Conservation (phyloP, 2,329 filamentous ascomycete genomes). For the Talaromyces sp. region DNA sequence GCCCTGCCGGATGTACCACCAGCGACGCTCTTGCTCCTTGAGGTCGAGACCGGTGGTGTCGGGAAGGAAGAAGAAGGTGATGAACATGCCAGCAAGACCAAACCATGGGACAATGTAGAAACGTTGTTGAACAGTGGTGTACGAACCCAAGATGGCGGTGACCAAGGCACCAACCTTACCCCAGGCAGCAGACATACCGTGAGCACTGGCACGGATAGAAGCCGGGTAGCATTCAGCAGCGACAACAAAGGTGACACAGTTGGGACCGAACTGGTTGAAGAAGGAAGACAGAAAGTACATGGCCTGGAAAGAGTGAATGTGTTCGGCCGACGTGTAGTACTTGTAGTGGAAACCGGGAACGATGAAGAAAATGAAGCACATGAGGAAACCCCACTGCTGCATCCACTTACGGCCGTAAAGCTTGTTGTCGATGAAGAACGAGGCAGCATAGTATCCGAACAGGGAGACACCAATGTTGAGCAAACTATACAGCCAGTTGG, state of each 20-base stretch:
- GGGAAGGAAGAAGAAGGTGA: constrained; percentile 84
- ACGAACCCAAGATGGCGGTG: constrained; percentile 88
- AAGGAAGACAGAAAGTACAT: constrained; percentile 98
- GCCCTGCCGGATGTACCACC: constrained; percentile 77
- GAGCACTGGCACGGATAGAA: constrained; percentile 83
- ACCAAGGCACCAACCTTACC: constrained; percentile 86
- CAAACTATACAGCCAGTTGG: constrained; percentile 86
- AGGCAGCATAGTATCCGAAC: constrained; percentile 83
- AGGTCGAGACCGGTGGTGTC: constrained; percentile 95
- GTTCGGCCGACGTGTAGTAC: constrained; percentile 67
- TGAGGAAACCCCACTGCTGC: constrained; percentile 89
- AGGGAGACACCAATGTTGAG: constrained; percentile 85
- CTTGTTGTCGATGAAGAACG: constrained; percentile 89
- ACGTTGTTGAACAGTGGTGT: constrained; percentile 77
- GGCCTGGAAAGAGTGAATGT: constrained; percentile 86
- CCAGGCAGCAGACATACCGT: constrained; percentile 87
- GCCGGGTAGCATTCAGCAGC: constrained; percentile 96
- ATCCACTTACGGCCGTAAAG: constrained; percentile 94
- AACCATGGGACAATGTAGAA: constrained; percentile 96
- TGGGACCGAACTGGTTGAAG: constrained; percentile 98
- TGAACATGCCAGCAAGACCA: constrained; percentile 75
- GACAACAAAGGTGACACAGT: constrained; percentile 92
- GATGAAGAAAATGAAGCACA: constrained; percentile 90
- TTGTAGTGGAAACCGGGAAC: constrained; percentile 83
- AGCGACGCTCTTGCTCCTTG: constrained; percentile 94